A percentile compares a stretch with the other conserved stretches of the same genome.
phyloP scores from a whole-genome alignment of 768 basidiomycete species.

The Lactifluus rugatus region DNA sequence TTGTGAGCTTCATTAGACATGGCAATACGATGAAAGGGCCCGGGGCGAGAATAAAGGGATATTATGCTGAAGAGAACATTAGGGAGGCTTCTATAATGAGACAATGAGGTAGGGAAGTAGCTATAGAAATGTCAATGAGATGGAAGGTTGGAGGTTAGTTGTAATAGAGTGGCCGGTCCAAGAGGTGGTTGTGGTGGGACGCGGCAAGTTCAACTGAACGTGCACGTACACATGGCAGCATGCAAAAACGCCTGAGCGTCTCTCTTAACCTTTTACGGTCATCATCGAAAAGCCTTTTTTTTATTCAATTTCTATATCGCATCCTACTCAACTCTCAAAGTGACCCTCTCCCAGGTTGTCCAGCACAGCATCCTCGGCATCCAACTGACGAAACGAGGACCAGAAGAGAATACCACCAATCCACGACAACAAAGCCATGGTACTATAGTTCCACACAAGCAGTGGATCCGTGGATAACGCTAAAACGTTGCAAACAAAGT shows the following conservation, averaged over 20 bases:
- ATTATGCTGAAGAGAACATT: conserved; percentile 19
- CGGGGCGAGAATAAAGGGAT: conserved; percentile 9
- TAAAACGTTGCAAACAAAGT: not conserved
- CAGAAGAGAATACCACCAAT: conserved; percentile 44
- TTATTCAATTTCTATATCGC: not conserved
- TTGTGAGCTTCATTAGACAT: conserved; percentile 50
- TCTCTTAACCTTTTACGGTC: conserved; percentile 9
- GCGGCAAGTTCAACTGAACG: not conserved
- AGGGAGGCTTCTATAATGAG: conserved; percentile 6
- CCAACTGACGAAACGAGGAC: conserved; percentile 43
- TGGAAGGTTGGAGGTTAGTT: not conserved
- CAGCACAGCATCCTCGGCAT: conserved; percentile 47
- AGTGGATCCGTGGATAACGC: conserved; percentile 55
- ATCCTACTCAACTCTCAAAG: conserved; percentile 19
- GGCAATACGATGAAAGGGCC: conserved; percentile 24
- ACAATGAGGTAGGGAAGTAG: not conserved
- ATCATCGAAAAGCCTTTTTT: not conserved
- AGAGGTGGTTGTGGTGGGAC: not conserved
- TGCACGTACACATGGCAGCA: too few relatives aligned
- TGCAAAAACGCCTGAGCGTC: not conserved
- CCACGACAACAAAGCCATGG: conserved; percentile 43
- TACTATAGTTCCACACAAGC: conserved; percentile 61
- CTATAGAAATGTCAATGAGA: not conserved
- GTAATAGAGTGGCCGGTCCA: not conserved
- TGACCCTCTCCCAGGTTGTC: conserved; percentile 41